Percentiles rank a stretch among this genome's conserved stretches.
phyloP scores from a whole-genome alignment of 495 filamentous ascomycete genomes.

The Rostrohypoxylon terebratum region DNA sequence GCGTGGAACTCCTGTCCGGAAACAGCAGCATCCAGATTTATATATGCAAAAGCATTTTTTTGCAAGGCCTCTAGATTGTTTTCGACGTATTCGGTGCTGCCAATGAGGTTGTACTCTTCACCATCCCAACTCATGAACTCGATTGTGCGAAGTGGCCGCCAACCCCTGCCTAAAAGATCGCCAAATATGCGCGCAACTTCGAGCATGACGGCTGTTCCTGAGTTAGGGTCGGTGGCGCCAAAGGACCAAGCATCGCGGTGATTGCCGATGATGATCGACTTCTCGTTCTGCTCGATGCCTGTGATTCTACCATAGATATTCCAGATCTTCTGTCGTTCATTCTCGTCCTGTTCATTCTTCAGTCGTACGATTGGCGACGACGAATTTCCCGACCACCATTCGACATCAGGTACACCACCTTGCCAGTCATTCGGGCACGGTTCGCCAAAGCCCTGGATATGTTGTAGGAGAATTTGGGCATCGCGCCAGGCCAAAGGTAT shows the following conservation, averaged over 20 bases:
- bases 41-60: slow-evolving; percentile 80
- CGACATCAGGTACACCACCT: slow-evolving; percentile 76
- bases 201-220: slow-evolving; percentile 89
- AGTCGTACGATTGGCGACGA: slow-evolving; percentile 82
- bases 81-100: slow-evolving; percentile 95
- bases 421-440: slow-evolving; percentile 78
- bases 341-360: slow-evolving; percentile 89
- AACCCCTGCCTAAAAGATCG: slow-evolving; percentile 76
- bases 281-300: slow-evolving; percentile 84
- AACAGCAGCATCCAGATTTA: slow-evolving; percentile 92
- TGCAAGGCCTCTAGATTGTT: slow-evolving; percentile 83
- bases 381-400: slow-evolving; percentile 85
- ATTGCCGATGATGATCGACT: slow-evolving; percentile 91
- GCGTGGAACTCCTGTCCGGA: slow-evolving; percentile 79
- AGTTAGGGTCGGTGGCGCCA: slow-evolving; percentile 85
- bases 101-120: slow-evolving; percentile 92
- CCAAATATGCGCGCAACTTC: slow-evolving; percentile 88
- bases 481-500: slow-evolving; percentile 90
- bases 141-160: slow-evolving; percentile 92
- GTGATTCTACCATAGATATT: slow-evolving; percentile 86
- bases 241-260: slow-evolving; percentile 95
- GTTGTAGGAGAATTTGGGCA: slow-evolving; percentile 80
- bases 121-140: slow-evolving; percentile 97
- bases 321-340: slow-evolving; percentile 84
- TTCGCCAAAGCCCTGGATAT: slow-evolving; percentile 80